phyloP scores from a whole-genome alignment of 768 basidiomycete genomes.

The Xerocomellus intermedius region DNA sequence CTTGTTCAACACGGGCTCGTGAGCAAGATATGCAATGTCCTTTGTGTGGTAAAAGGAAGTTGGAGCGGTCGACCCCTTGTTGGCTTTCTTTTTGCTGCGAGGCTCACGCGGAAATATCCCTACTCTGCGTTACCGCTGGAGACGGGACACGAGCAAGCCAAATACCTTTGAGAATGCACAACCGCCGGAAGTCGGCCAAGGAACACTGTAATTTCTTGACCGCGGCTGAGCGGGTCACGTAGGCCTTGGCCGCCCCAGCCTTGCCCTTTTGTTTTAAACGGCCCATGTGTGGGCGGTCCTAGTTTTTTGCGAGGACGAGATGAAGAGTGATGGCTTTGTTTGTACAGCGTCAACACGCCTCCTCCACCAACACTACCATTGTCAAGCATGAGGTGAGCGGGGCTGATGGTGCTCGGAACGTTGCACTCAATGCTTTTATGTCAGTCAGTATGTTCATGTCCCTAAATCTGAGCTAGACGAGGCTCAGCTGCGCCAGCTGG shows the following conservation, averaged over 20 bases:
- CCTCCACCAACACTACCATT: constrained; percentile 11
- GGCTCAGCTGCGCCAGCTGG: constrained; percentile 90
- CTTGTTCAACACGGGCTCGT: constrained; percentile 92
- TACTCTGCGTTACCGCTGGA: constrained; percentile 32
- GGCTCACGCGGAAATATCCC: constrained; percentile 99
- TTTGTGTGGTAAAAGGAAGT: constrained; percentile 98
- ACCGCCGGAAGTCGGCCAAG: constrained; percentile 90
- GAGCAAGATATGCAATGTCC: constrained; percentile 95
- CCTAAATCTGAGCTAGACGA: constrained; percentile 98
- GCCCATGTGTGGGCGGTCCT: constrained; percentile 51
- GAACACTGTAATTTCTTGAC: constrained; percentile 97
- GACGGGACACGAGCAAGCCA: constrained; percentile 1
- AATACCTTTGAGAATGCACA: constrained; percentile 95
- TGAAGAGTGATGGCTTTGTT: constrained; percentile 23
- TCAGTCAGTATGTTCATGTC: constrained; percentile 94
- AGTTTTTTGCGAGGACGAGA: not conserved
- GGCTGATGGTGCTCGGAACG: not conserved
- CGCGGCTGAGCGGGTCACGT: constrained; percentile 85
- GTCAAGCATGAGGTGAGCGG: constrained; percentile 33
- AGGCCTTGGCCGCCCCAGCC: constrained; percentile 89
- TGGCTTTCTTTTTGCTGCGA: constrained; percentile 84
- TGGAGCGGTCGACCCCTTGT: constrained; percentile 95
- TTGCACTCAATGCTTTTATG: constrained; percentile 4
- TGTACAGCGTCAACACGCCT: constrained; percentile 31
- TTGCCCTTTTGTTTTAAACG: constrained; percentile 82